Percentiles rank a stretch among this genome's conserved stretches.
phyloP scores from a whole-genome alignment of 805 yeast species.

The Scheffersomyces stipitis region DNA sequence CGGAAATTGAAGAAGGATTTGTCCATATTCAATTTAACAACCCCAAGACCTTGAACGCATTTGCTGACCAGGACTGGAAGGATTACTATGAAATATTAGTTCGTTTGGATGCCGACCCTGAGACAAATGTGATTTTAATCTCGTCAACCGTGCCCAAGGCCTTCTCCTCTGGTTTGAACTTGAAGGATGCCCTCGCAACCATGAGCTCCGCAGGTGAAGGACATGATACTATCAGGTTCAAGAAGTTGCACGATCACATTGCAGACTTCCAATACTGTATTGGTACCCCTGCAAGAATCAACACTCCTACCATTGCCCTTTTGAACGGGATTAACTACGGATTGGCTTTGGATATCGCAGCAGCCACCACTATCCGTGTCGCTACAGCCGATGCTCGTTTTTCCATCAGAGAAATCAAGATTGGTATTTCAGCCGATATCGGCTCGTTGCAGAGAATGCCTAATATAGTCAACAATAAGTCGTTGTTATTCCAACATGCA shows the following conservation, averaged over 20 bases:
- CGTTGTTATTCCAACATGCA: constrained; percentile 59
- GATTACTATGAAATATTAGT: constrained; percentile 53
- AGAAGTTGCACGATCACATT: constrained; percentile 29
- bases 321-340: constrained; percentile 68
- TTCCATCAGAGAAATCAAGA: constrained; percentile 66
- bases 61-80: constrained; percentile 53
- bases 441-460: constrained; percentile 74
- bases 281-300: constrained; percentile 45
- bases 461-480: constrained; percentile 48
- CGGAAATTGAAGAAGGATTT: constrained; percentile 46
- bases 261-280: constrained; percentile 60
- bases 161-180: constrained; percentile 67
- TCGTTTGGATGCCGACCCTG: constrained; percentile 42
- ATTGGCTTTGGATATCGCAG: constrained; percentile 64
- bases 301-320: constrained; percentile 64
- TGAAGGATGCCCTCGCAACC: constrained; percentile 33
- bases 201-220: not conserved
- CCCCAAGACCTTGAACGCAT: constrained; percentile 60
- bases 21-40: constrained; percentile 62
- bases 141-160: constrained; percentile 56
- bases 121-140: constrained; percentile 52
- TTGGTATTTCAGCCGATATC: constrained; percentile 78
- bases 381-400: constrained; percentile 52
- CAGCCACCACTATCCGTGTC: constrained; percentile 58
- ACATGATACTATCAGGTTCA: constrained; percentile 3